These are phyloP conservation scores for Neolentinus lepideus DNA, from an alignment of 1,284 basidiomycete genomes.

Conservation along the genomic window DNA sequence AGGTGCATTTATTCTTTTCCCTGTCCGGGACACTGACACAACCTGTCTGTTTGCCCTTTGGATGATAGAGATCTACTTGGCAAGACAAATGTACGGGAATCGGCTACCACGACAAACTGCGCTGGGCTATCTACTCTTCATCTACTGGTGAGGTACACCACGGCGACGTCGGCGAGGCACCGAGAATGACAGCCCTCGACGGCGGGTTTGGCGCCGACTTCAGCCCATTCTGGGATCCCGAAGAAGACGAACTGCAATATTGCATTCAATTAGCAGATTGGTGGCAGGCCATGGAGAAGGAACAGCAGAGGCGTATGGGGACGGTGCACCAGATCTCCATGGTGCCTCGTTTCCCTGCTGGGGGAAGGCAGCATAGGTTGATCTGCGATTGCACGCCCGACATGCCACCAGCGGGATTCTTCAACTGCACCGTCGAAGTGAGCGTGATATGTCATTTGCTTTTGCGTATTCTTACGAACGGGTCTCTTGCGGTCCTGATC, in stretches of 20 bases:
- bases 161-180: constrained; percentile 18
- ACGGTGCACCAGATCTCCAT: constrained; percentile 16
- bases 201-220: constrained; percentile 21
- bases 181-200: constrained; percentile 13
- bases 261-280: constrained; percentile 38
- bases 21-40: too few species aligned
- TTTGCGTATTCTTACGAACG: background rate
- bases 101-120: constrained; percentile 31
- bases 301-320: constrained; percentile 12
- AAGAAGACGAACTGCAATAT: constrained; percentile 23
- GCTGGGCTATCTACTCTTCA: constrained; percentile 32
- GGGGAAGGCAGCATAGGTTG: constrained; percentile 34
- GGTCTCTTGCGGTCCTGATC: background rate
- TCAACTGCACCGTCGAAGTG: constrained; percentile 1
- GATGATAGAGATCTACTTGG: constrained; percentile 24
- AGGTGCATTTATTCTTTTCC: constrained; percentile 19
- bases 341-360: constrained; percentile 4
- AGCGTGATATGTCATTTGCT: background rate
- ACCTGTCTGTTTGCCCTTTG: too few species aligned
- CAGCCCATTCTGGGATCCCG: constrained; percentile 25
- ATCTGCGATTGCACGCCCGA: constrained; percentile 43
- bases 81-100: constrained; percentile 25
- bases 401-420: constrained; percentile 12
- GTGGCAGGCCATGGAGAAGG: constrained; percentile 38
- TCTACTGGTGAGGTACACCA: background rate